phyloP scores from a whole-genome alignment of 768 basidiomycete species.

The Leccinum disarticulatum region DNA sequence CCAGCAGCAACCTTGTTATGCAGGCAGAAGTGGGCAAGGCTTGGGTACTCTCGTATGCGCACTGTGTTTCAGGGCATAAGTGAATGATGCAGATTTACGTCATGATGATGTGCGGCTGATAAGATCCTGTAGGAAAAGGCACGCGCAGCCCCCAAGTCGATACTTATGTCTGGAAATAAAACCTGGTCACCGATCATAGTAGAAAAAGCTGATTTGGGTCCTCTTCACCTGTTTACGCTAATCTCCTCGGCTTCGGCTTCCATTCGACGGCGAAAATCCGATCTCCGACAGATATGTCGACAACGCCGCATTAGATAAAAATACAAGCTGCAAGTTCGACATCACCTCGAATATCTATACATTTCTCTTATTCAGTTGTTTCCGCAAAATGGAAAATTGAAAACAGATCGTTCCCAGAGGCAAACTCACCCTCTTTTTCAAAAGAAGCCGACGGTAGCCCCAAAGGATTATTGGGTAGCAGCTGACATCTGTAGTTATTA shows the following conservation, averaged over 20 bases:
- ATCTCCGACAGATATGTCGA: neutral
- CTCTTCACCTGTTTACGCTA: neutral
- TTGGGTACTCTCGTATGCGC: constrained; percentile 10
- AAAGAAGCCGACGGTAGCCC: neutral
- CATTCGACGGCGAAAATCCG: neutral
- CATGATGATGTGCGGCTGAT: neutral
- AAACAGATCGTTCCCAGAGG: neutral
- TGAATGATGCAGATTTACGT: constrained; percentile 11
- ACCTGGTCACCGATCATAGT: neutral
- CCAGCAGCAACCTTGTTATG: neutral
- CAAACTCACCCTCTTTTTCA: neutral
- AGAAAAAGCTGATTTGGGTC: neutral
- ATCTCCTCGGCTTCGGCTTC: no score
- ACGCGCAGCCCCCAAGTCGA: neutral
- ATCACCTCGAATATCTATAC: neutral
- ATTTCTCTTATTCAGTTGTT: neutral
- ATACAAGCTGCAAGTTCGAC: neutral
- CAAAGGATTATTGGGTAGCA: neutral
- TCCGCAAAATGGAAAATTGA: neutral
- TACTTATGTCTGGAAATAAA: constrained; percentile 4
- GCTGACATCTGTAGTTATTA: neutral
- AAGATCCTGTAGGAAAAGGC: constrained; percentile 8
- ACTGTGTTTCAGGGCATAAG: neutral
- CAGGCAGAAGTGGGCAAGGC: constrained; percentile 1
- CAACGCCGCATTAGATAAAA: neutral